Evolutionary conservation across 2,329 filamentous ascomycete genomes (phyloP), one percentile per base, ranked within the genome.

Genomic region (Blumeriella jaapii): DNA sequence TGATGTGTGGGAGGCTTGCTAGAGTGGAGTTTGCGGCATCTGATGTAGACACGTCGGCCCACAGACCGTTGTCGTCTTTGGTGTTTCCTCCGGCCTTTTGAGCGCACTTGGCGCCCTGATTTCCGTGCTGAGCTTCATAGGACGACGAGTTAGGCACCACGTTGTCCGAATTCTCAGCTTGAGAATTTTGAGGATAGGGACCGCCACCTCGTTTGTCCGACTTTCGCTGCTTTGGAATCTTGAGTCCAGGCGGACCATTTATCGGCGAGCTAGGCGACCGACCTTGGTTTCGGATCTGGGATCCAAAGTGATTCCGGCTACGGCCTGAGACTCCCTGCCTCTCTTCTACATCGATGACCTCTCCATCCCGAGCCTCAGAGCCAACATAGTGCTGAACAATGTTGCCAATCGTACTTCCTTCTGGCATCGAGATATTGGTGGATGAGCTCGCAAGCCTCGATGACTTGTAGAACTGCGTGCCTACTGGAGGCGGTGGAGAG

Each of bases 391-490:
- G 32, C 11, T 34, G 32, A 13, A 34, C 32, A 13, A 34, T 34
- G 11, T 54, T 51, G 5, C 46, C 49, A 26, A 55, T 39, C 4
- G 52, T 55, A 18, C 51, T 54, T 20, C 46, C 43, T 19, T 50
- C 47, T 15, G 20, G 45, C 17, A 40, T 20, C 18, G 40, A 42
- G 26, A 24, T 22, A 11, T 43, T 37, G 14, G 37, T 25, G 14
- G 38, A 39, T n/a, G 34, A 18, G 17, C 28, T 35, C 3, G 15
- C 20, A 24, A 22, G 15, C 16, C 30, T 33, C n/a, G 32, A 25
- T 9, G 18, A 31, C 31, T 38, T 29, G 40, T 28, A 15, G 34
- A 23, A 27, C 39, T 35, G 13, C 29, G 36, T 34, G 29, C 25
- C 25, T 22, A 31, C 18, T 14, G 17, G 34, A 14, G 22, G 9